A percentile compares a stretch with the other conserved stretches of the same genome.
phyloP scores from a whole-genome alignment of 805 yeast genomes.

The Hanseniaspora lindneri region DNA sequence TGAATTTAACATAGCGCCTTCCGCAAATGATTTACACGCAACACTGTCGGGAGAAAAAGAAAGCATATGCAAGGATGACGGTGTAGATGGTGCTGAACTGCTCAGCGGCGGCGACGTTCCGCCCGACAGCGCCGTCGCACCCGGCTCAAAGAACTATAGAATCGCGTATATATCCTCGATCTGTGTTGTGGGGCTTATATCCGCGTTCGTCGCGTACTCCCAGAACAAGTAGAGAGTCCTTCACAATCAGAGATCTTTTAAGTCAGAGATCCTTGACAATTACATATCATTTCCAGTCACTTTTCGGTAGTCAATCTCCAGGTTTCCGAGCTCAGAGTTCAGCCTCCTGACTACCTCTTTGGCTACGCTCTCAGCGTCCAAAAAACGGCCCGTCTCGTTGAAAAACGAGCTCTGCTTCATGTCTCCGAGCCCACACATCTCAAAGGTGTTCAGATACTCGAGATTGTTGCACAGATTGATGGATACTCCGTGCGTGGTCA shows the following conservation, averaged over 20 bases:
- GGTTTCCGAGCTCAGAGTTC: slow-evolving; percentile 32
- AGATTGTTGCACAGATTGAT: slow-evolving; percentile 68
- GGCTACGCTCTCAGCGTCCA: slow-evolving; percentile 31
- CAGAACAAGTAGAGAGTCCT: slow-evolving; percentile 9
- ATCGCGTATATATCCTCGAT: slow-evolving; percentile 15
- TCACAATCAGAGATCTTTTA: background rate
- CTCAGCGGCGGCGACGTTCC: background rate
- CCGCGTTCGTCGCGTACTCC: slow-evolving; percentile 15
- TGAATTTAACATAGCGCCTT: no score
- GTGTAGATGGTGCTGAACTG: background rate
- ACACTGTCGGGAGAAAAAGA: no score
- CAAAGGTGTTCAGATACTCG: slow-evolving; percentile 53
- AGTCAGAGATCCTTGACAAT: no score
- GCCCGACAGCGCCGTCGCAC: background rate
- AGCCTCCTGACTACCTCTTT: slow-evolving; percentile 36
- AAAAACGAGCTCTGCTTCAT: slow-evolving; percentile 46
- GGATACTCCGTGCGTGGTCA: slow-evolving; percentile 84
- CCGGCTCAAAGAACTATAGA: background rate
- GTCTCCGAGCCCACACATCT: slow-evolving; percentile 75
- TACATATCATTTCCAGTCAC: slow-evolving; percentile 19
- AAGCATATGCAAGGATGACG: no score
- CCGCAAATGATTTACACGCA: no score
- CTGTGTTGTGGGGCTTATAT: slow-evolving; percentile 15
- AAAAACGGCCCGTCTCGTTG: slow-evolving; percentile 19
- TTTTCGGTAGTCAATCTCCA: slow-evolving; percentile 31